These are phyloP conservation scores for Neonectria coccinea DNA, from an alignment of 2,329 filamentous ascomycete species.

Conservation along the genomic window DNA sequence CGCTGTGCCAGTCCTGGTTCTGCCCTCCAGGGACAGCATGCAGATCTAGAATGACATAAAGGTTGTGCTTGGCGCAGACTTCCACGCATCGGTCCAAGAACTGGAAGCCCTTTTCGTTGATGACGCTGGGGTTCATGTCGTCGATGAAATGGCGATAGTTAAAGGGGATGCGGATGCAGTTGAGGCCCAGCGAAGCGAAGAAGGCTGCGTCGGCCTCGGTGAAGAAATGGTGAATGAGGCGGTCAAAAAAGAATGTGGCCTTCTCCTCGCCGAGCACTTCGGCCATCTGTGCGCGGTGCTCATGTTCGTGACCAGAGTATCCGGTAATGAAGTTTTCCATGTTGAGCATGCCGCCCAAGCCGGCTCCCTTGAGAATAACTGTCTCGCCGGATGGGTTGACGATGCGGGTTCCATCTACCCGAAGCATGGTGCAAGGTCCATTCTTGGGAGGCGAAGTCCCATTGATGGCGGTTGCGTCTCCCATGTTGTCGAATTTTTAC, in stretches of 20 bases:
- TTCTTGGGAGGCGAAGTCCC: not conserved
- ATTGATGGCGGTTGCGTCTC: not conserved
- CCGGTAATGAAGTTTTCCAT: slow-evolving; percentile 75
- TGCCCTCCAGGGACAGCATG: slow-evolving; percentile 60
- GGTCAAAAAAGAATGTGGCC: slow-evolving; percentile 70
- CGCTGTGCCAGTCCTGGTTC: slow-evolving; percentile 62
- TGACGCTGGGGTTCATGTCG: slow-evolving; percentile 60
- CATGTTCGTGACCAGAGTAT: slow-evolving; percentile 68
- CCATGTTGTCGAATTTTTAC: not conserved
- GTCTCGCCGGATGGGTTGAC: slow-evolving; percentile 58
- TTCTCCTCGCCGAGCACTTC: slow-evolving; percentile 67
- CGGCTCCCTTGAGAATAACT: slow-evolving; percentile 57
- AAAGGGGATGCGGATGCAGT: slow-evolving; percentile 70
- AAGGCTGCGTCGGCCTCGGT: slow-evolving; percentile 68
- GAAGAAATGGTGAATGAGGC: slow-evolving; percentile 69
- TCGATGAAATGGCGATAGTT: slow-evolving; percentile 70
- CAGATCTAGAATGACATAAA: slow-evolving; percentile 60
- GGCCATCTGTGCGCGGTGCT: slow-evolving; percentile 65
- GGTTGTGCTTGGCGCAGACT: slow-evolving; percentile 55
- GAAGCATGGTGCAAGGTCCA: slow-evolving; percentile 45
- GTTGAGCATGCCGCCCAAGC: slow-evolving; percentile 50
- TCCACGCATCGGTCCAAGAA: slow-evolving; percentile 62
- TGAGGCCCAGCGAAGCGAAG: slow-evolving; percentile 66
- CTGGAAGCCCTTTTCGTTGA: slow-evolving; percentile 62
- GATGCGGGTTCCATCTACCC: slow-evolving; percentile 51